Base-by-base conservation (phyloP, 208 protist species). In the Leishmania arabica region DNA sequence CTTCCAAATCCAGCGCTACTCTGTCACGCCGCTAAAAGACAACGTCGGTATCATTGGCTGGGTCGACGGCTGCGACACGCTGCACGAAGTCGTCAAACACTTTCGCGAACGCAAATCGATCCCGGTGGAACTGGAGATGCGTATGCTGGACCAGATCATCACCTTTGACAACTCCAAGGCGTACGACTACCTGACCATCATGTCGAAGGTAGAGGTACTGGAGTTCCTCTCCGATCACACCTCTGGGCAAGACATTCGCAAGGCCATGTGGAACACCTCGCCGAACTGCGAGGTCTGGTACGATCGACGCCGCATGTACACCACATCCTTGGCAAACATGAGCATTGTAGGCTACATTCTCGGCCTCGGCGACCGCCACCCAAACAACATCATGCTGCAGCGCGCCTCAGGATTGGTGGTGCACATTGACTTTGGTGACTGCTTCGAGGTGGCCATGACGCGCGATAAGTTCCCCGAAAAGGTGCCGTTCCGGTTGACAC, bases 361-460 rank as follows among this genome's bases (percentile, higher is more conserved):
- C 15, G 99, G 99, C 37, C 91, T 99, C 0, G 99, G 99, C 73
- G 99, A 99, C 89, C 94, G 99, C 19, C 99, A 99, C 86, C 99
- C 99, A 9, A 99, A 96, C 83, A 99, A 99, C 89, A 94, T 99
- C 13, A 99, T 99, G 99, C 87, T 99, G 21, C 95, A 99, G 84
- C 84, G 88, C 58, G 91, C 96, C 40, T 89, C 94, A 8, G 99
- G 99, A 42, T 95, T 99, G 47, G 93, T 99, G 58, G 91, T 99
- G 24, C 99, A 99, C 93, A 99, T 99, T 87, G 99, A 99, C 89
- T 99, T 99, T 95, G 99, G 99, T 72, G 99, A 99, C 91, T 99
- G 99, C 89, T 99, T 99, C 86, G 99, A 99, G 89, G 99, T 99
- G 19, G 99, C 99, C 9, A 99, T 99, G 99, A 97, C 97, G 31